A percentile compares a stretch with the other conserved stretches of the same genome.
These are phyloP conservation scores for Globisporangium barbulae DNA, from an alignment of 352 stramenopile species.

Conservation along the genomic window DNA sequence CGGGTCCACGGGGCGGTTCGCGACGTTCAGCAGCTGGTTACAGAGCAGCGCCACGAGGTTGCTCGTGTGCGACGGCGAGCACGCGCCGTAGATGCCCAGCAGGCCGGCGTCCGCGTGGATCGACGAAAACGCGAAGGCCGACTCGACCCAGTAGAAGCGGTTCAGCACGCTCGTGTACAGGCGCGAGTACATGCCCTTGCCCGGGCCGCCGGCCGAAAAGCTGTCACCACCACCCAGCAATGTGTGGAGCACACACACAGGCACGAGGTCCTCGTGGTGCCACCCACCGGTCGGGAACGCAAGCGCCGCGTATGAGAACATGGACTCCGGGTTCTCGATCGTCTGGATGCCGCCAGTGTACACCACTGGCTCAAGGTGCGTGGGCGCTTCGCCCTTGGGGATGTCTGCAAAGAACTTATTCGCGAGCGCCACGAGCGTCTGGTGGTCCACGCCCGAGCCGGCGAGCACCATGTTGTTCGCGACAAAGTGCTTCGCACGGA, in stretches of 20 bases:
- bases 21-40: slow-evolving; percentile 91
- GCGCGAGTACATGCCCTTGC: slow-evolving; percentile 99
- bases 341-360: slow-evolving; percentile 73
- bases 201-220: slow-evolving; percentile 98
- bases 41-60: slow-evolving; percentile 93
- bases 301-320: slow-evolving; percentile 91
- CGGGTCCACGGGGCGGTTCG: slow-evolving; percentile 64
- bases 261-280: slow-evolving; percentile 95
- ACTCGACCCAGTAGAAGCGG: slow-evolving; percentile 97
- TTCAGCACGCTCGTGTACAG: slow-evolving; percentile 98
- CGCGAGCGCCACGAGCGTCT: slow-evolving; percentile 88
- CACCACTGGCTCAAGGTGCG: slow-evolving; percentile 39
- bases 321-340: slow-evolving; percentile 62
- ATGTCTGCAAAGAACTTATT: slow-evolving; percentile 88
- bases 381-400: slow-evolving; percentile 26
- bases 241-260: slow-evolving; percentile 97
- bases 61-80: slow-evolving; percentile 75
- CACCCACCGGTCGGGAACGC: slow-evolving; percentile 96
- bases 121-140: slow-evolving; percentile 95
- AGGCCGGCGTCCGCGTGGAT: slow-evolving; percentile 95
- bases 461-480: slow-evolving; percentile 90
- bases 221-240: slow-evolving; percentile 96
- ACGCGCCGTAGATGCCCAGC: slow-evolving; percentile 93
- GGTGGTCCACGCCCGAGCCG: slow-evolving; percentile 94
- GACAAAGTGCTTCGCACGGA: slow-evolving; percentile 77